phyloP scores from a whole-genome alignment of 306 rosid genomes.

The Prunus padus region DNA sequence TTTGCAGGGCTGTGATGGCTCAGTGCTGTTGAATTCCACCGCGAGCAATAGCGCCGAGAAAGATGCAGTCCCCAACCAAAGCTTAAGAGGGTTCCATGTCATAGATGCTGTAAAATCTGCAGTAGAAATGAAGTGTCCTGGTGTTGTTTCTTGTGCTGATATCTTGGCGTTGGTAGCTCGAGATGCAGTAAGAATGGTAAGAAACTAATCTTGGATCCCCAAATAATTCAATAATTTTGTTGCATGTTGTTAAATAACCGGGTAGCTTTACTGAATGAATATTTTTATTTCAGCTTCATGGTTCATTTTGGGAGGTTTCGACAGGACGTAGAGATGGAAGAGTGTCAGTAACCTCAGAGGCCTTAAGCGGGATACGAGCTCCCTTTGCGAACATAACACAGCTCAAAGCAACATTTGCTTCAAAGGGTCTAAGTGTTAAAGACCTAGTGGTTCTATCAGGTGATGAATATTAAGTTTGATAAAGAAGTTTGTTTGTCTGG shows the following conservation, averaged over 20 bases:
- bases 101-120: constrained; percentile 38
- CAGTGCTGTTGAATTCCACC: constrained; percentile 32
- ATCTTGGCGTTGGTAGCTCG: constrained; percentile 35
- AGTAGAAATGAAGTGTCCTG: constrained; percentile 38
- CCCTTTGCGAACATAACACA: constrained; percentile 31
- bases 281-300: constrained; percentile 18
- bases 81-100: constrained; percentile 38
- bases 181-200: constrained; percentile 27
- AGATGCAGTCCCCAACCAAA: constrained; percentile 23
- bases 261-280: not conserved
- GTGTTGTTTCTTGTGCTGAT: constrained; percentile 47
- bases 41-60: constrained; percentile 30
- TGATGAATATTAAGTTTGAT: not conserved
- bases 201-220: not conserved
- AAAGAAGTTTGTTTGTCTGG: not conserved
- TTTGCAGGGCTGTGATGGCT: constrained; percentile 48
- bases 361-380: constrained; percentile 23
- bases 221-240: not conserved
- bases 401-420: constrained; percentile 25
- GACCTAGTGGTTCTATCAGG: constrained; percentile 43
- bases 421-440: constrained; percentile 30
- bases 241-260: not conserved
- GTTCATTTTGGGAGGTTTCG: constrained; percentile 39
- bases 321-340: constrained; percentile 45
- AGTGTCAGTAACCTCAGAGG: constrained; percentile 24